Percentiles rank a stretch among this genome's conserved stretches.
These are phyloP conservation scores for Aspergillus olivimuriae DNA, from an alignment of 495 filamentous ascomycete genomes.

Conservation along the genomic window DNA sequence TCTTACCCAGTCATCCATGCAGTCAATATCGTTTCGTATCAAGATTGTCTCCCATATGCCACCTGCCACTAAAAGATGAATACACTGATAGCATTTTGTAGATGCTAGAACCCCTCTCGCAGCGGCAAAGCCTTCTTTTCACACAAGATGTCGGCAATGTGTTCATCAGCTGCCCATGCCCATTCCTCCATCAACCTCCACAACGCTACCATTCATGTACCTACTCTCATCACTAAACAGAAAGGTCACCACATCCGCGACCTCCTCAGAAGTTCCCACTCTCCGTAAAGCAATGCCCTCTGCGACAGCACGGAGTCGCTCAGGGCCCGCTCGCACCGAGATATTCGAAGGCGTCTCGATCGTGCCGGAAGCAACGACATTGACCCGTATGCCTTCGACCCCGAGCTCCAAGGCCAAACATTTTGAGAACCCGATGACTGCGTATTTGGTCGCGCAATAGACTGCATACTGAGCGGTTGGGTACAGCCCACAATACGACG, in stretches of 20 bases:
- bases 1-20: too few relatives aligned
- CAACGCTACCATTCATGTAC: constrained; percentile 50
- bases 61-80: too few relatives aligned
- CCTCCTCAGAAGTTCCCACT: constrained; percentile 46
- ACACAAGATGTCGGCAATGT: too few relatives aligned
- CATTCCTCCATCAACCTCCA: constrained; percentile 42
- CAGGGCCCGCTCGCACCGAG: constrained; percentile 30
- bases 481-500: constrained; percentile 35
- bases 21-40: too few relatives aligned
- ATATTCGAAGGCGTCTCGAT: constrained; percentile 37
- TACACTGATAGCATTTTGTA: too few relatives aligned
- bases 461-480: constrained; percentile 28
- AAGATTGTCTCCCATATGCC: too few relatives aligned
- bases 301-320: constrained; percentile 26
- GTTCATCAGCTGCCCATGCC: too few relatives aligned
- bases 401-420: constrained; percentile 51
- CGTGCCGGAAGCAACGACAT: constrained; percentile 47
- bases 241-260: constrained; percentile 47
- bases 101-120: too few relatives aligned
- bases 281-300: constrained; percentile 39
- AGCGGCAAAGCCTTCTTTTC: too few relatives aligned
- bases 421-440: constrained; percentile 49
- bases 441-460: constrained; percentile 51
- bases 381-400: constrained; percentile 43
- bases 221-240: constrained; percentile 43